phyloP scores from a whole-genome alignment of 108 stramenopile genomes.

The Skeletonema tropicum region DNA sequence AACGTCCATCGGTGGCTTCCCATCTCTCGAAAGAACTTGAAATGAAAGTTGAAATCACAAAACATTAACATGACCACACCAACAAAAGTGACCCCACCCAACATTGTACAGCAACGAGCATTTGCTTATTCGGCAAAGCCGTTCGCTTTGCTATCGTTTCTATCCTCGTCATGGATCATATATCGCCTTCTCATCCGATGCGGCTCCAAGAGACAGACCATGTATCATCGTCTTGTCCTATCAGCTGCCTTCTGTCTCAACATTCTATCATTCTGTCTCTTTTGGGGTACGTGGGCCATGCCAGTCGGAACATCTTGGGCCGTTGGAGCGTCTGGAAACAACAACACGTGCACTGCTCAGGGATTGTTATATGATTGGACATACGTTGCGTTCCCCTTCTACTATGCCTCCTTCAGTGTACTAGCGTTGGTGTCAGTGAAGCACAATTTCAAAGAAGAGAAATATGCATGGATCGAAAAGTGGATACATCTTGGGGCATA shows the following conservation, averaged over 20 bases:
- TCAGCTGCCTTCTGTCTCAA: slow-evolving; percentile 1
- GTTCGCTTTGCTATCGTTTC: slow-evolving; percentile 25
- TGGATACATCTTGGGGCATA: slow-evolving; percentile 33
- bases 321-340: slow-evolving; percentile 30
- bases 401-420: slow-evolving; percentile 33
- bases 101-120: slow-evolving; percentile 9
- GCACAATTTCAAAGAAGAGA: slow-evolving; percentile 34
- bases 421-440: slow-evolving; percentile 27
- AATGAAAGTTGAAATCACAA: too few species aligned
- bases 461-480: slow-evolving; percentile 31
- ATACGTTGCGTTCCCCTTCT: slow-evolving; percentile 14
- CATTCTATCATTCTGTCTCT: slow-evolving; percentile 14
- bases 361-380: slow-evolving; percentile 12
- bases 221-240: slow-evolving; percentile 48
- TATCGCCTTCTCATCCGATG: slow-evolving; percentile 7
- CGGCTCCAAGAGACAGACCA: slow-evolving; percentile 6
- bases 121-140: slow-evolving; percentile 33
- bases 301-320: slow-evolving; percentile 14
- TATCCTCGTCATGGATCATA: slow-evolving; percentile 30
- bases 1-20: too few species aligned
- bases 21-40: too few species aligned
- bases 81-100: background rate
- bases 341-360: slow-evolving; percentile 18
- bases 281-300: slow-evolving; percentile 28
- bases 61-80: background rate